A percentile compares a stretch with the other conserved stretches of the same genome.
These are phyloP conservation scores for Candida qinlingensis DNA, from an alignment of 805 yeast genomes.

Conservation along the genomic window DNA sequence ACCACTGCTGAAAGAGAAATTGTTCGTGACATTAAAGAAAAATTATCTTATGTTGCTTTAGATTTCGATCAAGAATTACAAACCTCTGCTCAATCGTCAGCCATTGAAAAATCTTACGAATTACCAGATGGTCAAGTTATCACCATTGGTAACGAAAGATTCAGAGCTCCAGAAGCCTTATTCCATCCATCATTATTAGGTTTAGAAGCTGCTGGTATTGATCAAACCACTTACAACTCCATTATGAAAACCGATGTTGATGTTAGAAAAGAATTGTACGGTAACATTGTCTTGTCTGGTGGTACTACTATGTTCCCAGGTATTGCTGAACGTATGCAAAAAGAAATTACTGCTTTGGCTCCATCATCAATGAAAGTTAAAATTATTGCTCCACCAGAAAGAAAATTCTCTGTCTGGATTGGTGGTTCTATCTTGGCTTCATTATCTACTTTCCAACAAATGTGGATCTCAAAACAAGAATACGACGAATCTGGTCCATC, in stretches of 20 bases:
- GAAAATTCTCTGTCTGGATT: conserved; percentile 99
- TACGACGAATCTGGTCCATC: conserved; percentile 99
- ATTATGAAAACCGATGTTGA: conserved; percentile 99
- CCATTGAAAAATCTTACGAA: conserved; percentile 98
- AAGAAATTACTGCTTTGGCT: conserved; percentile 98
- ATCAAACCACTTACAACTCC: conserved; percentile 71
- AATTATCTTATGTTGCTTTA: conserved; percentile 97
- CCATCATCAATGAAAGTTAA: conserved; percentile 99
- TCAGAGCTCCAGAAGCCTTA: conserved; percentile 99
- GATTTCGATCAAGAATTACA: conserved; percentile 99
- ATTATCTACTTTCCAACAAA: conserved; percentile 98
- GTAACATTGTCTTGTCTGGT: conserved; percentile 99
- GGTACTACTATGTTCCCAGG: conserved; percentile 99
- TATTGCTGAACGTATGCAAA: conserved; percentile 99
- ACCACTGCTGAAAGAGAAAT: conserved; percentile 99
- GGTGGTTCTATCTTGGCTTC: conserved; percentile 99
- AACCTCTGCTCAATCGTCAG: conserved; percentile 97
- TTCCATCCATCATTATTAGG: conserved; percentile 94
- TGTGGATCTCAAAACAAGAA: conserved; percentile 99
- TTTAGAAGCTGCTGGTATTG: conserved; percentile 97
- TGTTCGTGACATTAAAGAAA: conserved; percentile 86
- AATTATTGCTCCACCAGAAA: conserved; percentile 98
- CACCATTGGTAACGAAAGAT: conserved; percentile 99
- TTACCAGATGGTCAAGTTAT: conserved; percentile 99
- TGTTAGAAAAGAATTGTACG: conserved; percentile 97